phyloP scores from a whole-genome alignment of 2,329 filamentous ascomycete species.

The Diaporthe nobilis region DNA sequence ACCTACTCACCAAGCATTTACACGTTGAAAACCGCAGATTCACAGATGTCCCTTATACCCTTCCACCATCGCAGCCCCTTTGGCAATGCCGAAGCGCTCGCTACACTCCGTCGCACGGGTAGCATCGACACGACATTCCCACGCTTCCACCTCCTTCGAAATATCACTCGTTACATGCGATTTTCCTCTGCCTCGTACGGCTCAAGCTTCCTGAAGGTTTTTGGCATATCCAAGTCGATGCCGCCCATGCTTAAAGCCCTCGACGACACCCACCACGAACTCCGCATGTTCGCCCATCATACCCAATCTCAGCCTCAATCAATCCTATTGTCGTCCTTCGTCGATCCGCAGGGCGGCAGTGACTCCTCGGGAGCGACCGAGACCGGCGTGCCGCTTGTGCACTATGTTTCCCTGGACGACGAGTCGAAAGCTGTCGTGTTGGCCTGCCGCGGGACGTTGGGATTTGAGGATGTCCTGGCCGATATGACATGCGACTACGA shows the following conservation, averaged over 20 bases:
- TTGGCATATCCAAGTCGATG: slow-evolving; percentile 71
- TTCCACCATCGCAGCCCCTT: slow-evolving; percentile 65
- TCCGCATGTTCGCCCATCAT: slow-evolving; percentile 75
- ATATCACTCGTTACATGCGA: slow-evolving; percentile 75
- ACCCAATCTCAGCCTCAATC: slow-evolving; percentile 70
- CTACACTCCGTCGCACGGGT: slow-evolving; percentile 65
- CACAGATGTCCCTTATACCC: slow-evolving; percentile 66
- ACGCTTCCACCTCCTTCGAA: slow-evolving; percentile 69
- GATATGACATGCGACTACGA: slow-evolving; percentile 84
- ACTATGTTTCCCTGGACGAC: slow-evolving; percentile 81
- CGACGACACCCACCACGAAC: slow-evolving; percentile 70
- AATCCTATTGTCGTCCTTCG: slow-evolving; percentile 78
- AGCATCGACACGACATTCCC: slow-evolving; percentile 73
- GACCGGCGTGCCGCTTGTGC: slow-evolving; percentile 78
- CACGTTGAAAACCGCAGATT: slow-evolving; percentile 70
- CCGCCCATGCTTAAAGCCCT: slow-evolving; percentile 55
- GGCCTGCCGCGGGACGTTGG: slow-evolving; percentile 79
- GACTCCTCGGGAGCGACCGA: slow-evolving; percentile 75
- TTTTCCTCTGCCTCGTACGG: slow-evolving; percentile 78
- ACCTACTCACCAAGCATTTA: slow-evolving; percentile 69
- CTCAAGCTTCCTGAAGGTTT: slow-evolving; percentile 72
- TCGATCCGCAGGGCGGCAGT: slow-evolving; percentile 77
- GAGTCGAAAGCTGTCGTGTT: slow-evolving; percentile 80
- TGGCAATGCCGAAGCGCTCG: slow-evolving; percentile 62
- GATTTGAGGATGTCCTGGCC: slow-evolving; percentile 80